These are phyloP conservation scores for Talaromyces sp. DNA, from an alignment of 2,329 filamentous ascomycete genomes.

Conservation along the genomic window DNA sequence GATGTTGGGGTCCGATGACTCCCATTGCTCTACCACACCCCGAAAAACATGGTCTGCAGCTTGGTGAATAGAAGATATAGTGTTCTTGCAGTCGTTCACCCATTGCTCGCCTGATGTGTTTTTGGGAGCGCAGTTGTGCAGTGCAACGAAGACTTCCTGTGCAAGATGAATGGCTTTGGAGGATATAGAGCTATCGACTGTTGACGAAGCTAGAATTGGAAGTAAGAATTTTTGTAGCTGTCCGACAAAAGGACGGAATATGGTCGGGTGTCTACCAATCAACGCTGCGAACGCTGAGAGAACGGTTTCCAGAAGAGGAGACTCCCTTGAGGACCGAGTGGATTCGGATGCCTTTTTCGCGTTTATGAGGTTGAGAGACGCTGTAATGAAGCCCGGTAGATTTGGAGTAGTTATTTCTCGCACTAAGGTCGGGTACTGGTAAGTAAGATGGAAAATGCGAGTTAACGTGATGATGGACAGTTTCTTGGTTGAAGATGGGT, in stretches of 20 bases:
- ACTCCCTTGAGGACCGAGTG: slow-evolving; percentile 25
- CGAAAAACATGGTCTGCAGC: slow-evolving; percentile 74
- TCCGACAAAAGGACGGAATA: slow-evolving; percentile 68
- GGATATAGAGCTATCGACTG: slow-evolving; percentile 47
- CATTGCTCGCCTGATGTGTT: slow-evolving; percentile 72
- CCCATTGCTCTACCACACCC: slow-evolving; percentile 75
- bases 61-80: slow-evolving; percentile 61
- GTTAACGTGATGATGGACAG: slow-evolving; percentile 71
- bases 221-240: slow-evolving; percentile 61
- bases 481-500: slow-evolving; percentile 69
- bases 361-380: slow-evolving; percentile 62
- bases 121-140: slow-evolving; percentile 78
- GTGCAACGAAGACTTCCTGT: slow-evolving; percentile 61
- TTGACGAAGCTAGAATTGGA: slow-evolving; percentile 60
- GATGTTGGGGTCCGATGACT: slow-evolving; percentile 53
- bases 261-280: slow-evolving; percentile 74
- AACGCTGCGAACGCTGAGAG: slow-evolving; percentile 67
- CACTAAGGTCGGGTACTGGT: slow-evolving; percentile 74
- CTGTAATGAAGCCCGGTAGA: slow-evolving; percentile 66
- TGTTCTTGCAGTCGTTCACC: slow-evolving; percentile 59
- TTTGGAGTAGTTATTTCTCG: slow-evolving; percentile 84
- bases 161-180: slow-evolving; percentile 53
- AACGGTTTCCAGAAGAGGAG: slow-evolving; percentile 58
- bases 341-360: slow-evolving; percentile 36
- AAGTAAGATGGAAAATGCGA: slow-evolving; percentile 76